phyloP scores from a whole-genome alignment of 441 rosid species.

The Lagerstroemia fauriei region DNA sequence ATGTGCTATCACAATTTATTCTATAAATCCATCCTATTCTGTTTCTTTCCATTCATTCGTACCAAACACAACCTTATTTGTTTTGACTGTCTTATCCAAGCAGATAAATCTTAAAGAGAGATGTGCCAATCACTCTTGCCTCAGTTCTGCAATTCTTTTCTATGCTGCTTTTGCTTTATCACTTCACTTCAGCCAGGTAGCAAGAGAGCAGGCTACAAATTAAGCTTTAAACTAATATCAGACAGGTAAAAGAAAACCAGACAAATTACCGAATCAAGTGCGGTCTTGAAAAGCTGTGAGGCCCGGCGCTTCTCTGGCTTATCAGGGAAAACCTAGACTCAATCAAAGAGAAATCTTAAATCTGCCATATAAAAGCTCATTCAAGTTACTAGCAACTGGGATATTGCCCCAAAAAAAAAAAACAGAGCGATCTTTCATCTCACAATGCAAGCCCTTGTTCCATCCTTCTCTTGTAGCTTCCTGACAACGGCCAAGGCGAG shows the following conservation, averaged over 20 bases:
- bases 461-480: slow-evolving; percentile 70
- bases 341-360: slow-evolving; percentile 16
- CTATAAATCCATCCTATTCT: too few relatives aligned
- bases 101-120: neutral
- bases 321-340: slow-evolving; percentile 79
- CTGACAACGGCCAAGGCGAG: slow-evolving; percentile 68
- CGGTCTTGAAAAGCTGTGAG: slow-evolving; percentile 64
- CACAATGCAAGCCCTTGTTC: slow-evolving; percentile 82
- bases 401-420: neutral
- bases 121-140: neutral
- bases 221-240: neutral
- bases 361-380: neutral
- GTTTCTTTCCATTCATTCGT: too few relatives aligned
- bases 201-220: neutral
- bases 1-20: too few relatives aligned
- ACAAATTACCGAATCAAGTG: slow-evolving; percentile 67
- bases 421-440: slow-evolving; percentile 27
- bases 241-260: neutral
- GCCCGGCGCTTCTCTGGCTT: slow-evolving; percentile 88
- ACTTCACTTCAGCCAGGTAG: neutral
- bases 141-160: neutral
- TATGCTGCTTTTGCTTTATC: neutral
- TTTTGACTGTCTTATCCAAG: neutral
- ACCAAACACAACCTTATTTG: neutral
- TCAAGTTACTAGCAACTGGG: neutral